These are phyloP conservation scores for Brassica napus DNA, from an alignment of 345 rosid genomes.

Conservation along the genomic window DNA sequence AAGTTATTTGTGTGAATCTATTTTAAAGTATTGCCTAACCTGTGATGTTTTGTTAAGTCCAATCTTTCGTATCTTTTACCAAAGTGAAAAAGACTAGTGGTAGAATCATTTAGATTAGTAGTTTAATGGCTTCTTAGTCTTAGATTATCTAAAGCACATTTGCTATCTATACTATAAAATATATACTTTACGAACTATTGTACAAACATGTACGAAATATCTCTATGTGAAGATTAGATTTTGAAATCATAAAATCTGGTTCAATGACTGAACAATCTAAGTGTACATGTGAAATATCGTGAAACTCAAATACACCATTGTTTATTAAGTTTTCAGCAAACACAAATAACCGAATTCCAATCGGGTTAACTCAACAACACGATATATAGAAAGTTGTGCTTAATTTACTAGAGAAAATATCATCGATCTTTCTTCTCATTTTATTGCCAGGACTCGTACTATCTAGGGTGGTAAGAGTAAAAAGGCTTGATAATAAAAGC, in stretches of 20 bases:
- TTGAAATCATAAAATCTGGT: not conserved
- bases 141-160: not conserved
- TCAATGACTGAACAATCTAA: too few relatives aligned
- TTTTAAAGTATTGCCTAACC: not conserved
- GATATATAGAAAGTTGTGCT: too few relatives aligned
- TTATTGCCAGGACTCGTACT: too few relatives aligned
- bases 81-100: not conserved
- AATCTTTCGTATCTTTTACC: not conserved
- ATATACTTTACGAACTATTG: not conserved
- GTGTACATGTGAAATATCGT: too few relatives aligned
- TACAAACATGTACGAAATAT: not conserved
- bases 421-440: too few relatives aligned
- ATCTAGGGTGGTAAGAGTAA: too few relatives aligned
- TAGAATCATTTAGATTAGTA: not conserved
- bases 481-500: too few relatives aligned
- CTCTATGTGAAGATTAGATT: not conserved
- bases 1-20: not conserved
- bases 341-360: too few relatives aligned
- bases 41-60: not conserved
- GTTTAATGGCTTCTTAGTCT: not conserved
- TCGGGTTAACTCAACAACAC: too few relatives aligned
- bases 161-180: not conserved
- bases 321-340: too few relatives aligned
- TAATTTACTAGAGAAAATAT: too few relatives aligned
- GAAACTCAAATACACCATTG: too few relatives aligned